Percentiles rank a stretch among this genome's conserved stretches.
phyloP scores from a whole-genome alignment of 495 filamentous ascomycete species.

The Zalerion maritima region DNA sequence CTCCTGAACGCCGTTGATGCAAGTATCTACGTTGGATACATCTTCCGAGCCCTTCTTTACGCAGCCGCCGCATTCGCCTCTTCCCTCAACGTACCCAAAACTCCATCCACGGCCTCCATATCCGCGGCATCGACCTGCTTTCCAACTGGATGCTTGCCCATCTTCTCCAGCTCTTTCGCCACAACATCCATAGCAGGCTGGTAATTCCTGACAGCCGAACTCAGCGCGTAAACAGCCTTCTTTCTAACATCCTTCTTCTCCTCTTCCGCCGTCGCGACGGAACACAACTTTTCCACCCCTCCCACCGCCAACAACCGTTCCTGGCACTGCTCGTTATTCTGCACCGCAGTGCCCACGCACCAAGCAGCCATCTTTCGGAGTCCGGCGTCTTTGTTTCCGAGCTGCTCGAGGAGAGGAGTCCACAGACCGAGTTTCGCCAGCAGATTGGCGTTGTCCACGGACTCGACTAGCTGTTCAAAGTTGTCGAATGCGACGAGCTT shows the following conservation, averaged over 20 bases:
- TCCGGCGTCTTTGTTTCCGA: slow-evolving; percentile 52
- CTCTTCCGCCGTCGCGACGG: slow-evolving; percentile 24
- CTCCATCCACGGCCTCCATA: slow-evolving; percentile 67
- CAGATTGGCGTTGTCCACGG: slow-evolving; percentile 91
- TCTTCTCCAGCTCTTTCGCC: slow-evolving; percentile 43
- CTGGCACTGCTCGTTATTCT: slow-evolving; percentile 81
- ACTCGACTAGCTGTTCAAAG: slow-evolving; percentile 83
- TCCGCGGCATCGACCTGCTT: slow-evolving; percentile 52
- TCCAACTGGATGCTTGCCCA: slow-evolving; percentile 25
- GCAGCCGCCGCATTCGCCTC: slow-evolving; percentile 18
- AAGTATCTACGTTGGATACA: slow-evolving; percentile 5
- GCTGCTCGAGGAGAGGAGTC: slow-evolving; percentile 56
- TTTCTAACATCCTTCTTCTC: slow-evolving; percentile 50
- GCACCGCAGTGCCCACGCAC: slow-evolving; percentile 87
- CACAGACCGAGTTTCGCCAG: slow-evolving; percentile 63
- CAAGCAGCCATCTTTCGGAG: slow-evolving; percentile 73
- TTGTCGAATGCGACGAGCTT: slow-evolving; percentile 88
- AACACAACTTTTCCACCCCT: slow-evolving; percentile 55
- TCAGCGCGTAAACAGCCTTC: slow-evolving; percentile 81
- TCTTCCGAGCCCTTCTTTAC: slow-evolving; percentile 4
- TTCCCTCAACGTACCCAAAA: slow-evolving; percentile 54
- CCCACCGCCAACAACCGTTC: slow-evolving; percentile 58
- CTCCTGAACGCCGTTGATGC: slow-evolving; percentile 23
- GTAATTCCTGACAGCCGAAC: slow-evolving; percentile 70
- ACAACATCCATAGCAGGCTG: slow-evolving; percentile 58